Conservation (phyloP, 2,329 filamentous ascomycete genomes). For the Didymella segeticola region DNA sequence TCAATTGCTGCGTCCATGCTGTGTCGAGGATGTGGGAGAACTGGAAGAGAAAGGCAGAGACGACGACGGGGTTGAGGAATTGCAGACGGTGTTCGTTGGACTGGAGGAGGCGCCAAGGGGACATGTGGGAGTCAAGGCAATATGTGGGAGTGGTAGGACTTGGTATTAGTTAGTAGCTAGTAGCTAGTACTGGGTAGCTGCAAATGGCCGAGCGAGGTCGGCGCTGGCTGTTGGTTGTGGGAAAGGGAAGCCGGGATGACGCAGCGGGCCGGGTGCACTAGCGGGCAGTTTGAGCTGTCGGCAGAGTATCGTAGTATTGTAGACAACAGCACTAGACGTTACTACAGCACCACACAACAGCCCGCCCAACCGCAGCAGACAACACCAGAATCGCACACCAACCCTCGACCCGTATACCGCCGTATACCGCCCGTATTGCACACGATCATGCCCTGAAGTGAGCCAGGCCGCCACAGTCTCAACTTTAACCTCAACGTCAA, state of each 20-base stretch:
- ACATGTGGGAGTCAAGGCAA: no score
- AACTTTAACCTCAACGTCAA: not conserved
- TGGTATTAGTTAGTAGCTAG: no score
- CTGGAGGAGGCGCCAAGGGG: not conserved
- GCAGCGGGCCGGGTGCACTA: conserved; percentile 18
- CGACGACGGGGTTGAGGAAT: not conserved
- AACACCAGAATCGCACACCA: no score
- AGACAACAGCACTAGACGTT: no score
- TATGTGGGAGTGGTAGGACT: no score
- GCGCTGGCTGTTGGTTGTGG: conserved; percentile 3
- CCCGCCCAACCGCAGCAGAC: not conserved
- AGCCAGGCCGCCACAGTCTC: not conserved
- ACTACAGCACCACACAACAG: no score
- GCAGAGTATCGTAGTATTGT: no score
- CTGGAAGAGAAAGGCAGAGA: not conserved
- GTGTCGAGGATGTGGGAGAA: not conserved
- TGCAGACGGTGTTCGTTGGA: not conserved
- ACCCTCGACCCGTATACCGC: not conserved
- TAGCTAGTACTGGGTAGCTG: not conserved
- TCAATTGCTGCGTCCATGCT: conserved; percentile 91
- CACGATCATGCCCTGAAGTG: conserved; percentile 1
- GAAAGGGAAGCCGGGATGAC: conserved; percentile 27
- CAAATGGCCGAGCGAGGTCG: conserved; percentile 6
- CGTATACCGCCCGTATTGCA: no score
- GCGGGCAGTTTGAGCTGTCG: conserved; percentile 7